Evolutionary conservation across 1,139 yeast species (phyloP), one percentile per base, ranked within the genome.

Genomic region (Yamadazyma atlantica): DNA sequence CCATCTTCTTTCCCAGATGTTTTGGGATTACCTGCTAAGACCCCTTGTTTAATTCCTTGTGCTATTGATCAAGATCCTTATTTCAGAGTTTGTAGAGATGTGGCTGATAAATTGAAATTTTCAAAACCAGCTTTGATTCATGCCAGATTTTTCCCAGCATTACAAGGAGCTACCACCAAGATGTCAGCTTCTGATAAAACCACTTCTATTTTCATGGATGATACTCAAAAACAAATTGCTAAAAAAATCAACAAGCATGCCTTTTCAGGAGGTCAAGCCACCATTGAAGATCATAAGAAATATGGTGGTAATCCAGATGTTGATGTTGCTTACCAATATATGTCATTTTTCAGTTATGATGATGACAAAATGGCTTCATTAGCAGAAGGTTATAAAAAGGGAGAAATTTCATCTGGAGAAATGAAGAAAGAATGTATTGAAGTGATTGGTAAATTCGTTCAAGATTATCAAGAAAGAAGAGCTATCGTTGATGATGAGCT

Each of bases 21-120:
- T 22, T 78, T 94, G 53, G 96, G 88, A 9, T 66, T 84, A 53
- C 89, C 89, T 36, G 72, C 83, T 34, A 84, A 85, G 63, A 90
- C 97, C 1, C 98, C 97, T 42, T 87, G 96, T 65, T 73, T 94
- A 62, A 94, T 94, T 62, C 99, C 99, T 28, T 94, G 98, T 75
- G 99, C 99, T 33, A 94, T 94, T 61, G 99, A 94, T 62, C 97
- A 90, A 69, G 99, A 94, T 63, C 98, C 99, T 27, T 94, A 94
- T 65, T 94, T 94, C 71, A 78, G 99, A 62, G 95, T 94, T 22
- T 87, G 96, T 65, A 78, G 99, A 65, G 99, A 94, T 60, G 98
- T 94, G 46, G 97, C 98, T 18, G 89, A 83, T 57, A 92, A 90
- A 62, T 77, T 94, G 58, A 86, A 85, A 64, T 94, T 77, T 60